Base-by-base conservation (phyloP, 768 basidiomycete genomes). In the Butyriboletus loyo region DNA sequence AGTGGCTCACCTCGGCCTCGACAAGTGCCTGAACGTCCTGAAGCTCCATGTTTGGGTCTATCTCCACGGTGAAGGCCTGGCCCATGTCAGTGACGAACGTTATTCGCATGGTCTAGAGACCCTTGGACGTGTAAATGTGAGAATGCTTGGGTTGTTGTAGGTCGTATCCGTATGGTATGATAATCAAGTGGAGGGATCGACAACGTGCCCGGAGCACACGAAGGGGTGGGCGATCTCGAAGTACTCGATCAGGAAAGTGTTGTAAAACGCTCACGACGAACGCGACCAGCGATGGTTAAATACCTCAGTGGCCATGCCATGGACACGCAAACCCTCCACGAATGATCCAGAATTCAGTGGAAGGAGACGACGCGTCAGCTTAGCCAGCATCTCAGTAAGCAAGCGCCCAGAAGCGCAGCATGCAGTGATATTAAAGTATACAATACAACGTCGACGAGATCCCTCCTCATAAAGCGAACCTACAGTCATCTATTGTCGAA, bases 21-120 rank as follows among this genome's bases (percentile, higher is more conserved):
- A 97, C 77, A 49, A 98, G 76, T 13, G 92, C 96, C 81, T 88
- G 87, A 34, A 98, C 85, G 67, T 95, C 89, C 75, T 92, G 89
- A 27, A 98, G 81, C 68, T 91, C 85, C 89, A 98, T 94, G 48
- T 78, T 80, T 1, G 90, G 81, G 72, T 94, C 92, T 59, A 97
- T 91, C 65, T 98, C 95, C 46, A 96, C 73, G 36, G 71, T 63
- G 59, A 80, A 89, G 1, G 77, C 73, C 50, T 84, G 75, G 8
- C 87, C 88, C 21, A 79, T 56, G 57, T 90, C 88, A 44, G 75
- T 87, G 39, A 83, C 71, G 64, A 91, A 88, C 2, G 87, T 89
- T 50, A 91, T 69, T 60, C 82, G 74, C 89, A 91, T 92, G 56
- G 57, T 64, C 21, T 25, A 27, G n/a, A 24, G 28, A 15, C 47